Evolutionary conservation across 257 asterid species (phyloP).

Genomic region (Perilla frutescens): DNA sequence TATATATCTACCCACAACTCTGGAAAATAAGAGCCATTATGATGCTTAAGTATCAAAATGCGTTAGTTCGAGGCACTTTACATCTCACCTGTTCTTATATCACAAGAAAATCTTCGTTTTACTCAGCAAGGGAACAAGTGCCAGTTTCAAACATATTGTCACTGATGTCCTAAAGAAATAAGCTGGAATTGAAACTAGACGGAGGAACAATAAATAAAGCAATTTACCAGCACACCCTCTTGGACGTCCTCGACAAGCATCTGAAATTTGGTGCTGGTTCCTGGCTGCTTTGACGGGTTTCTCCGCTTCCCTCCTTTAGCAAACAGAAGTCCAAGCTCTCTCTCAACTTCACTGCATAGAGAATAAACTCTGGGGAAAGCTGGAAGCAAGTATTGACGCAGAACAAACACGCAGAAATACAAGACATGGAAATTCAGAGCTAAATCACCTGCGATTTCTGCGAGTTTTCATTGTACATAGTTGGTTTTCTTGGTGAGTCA

Average conservation of each 20-base stretch:
- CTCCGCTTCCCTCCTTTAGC: conserved; percentile 68
- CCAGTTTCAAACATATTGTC: conserved; percentile 9
- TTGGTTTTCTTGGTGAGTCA: conserved; percentile 90
- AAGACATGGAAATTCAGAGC: conserved; percentile 25
- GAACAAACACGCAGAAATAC: conserved; percentile 9
- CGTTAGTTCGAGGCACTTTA: neutral
- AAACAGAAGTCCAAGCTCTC: conserved; percentile 81
- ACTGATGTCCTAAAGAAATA: neutral
- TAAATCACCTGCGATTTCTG: conserved; percentile 71
- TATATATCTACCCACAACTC: neutral
- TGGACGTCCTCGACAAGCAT: conserved; percentile 93
- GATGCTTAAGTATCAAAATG: neutral
- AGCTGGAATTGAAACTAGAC: conserved; percentile 7
- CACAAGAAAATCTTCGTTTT: neutral
- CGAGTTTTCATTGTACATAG: conserved; percentile 94
- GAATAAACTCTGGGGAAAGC: conserved; percentile 33
- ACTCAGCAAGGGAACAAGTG: neutral
- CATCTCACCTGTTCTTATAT: neutral
- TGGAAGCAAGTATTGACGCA: neutral
- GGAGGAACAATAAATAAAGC: conserved; percentile 11
- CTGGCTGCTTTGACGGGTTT: conserved; percentile 68
- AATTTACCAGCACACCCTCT: conserved; percentile 91
- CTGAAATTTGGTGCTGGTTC: conserved; percentile 62
- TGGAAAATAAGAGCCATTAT: neutral
- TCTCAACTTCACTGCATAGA: conserved; percentile 85